These are phyloP conservation scores for Leccinum broughii DNA, from an alignment of 768 basidiomycete genomes.

Conservation along the genomic window DNA sequence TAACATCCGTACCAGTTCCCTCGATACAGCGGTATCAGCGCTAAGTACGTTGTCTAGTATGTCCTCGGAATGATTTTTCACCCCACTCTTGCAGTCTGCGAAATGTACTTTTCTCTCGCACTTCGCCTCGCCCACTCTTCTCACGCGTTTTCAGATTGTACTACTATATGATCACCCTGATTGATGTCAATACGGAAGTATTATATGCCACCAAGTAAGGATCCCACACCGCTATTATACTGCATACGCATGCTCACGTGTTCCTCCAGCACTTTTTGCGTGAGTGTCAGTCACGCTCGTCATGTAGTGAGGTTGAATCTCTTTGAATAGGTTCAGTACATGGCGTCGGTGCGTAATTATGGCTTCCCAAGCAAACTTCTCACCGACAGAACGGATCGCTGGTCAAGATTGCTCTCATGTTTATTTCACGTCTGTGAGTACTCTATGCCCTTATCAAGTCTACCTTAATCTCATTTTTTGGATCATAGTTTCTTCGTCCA, in stretches of 20 bases:
- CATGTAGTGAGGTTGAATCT: not conserved
- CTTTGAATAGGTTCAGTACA: constrained; percentile 24
- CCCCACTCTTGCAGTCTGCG: constrained; percentile 18
- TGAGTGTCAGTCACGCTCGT: constrained; percentile 18
- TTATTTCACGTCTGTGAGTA: constrained; percentile 30
- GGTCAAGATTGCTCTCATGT: constrained; percentile 25
- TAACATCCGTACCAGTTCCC: constrained; percentile 9
- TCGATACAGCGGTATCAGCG: constrained; percentile 29
- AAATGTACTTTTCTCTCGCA: constrained; percentile 22
- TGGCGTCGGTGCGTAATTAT: constrained; percentile 23
- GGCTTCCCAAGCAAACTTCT: not conserved
- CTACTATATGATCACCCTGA: constrained; percentile 29
- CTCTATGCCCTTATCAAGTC: not conserved
- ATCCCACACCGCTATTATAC: not conserved
- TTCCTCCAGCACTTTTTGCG: constrained; percentile 30
- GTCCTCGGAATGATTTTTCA: constrained; percentile 1
- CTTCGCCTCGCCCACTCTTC: not conserved
- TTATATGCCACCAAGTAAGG: constrained; percentile 31
- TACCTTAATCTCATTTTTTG: not conserved
- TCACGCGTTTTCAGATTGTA: constrained; percentile 27
- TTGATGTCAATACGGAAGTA: constrained; percentile 22
- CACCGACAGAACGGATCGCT: not conserved
- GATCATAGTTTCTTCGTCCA: constrained; percentile 24
- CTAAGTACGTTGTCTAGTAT: constrained; percentile 21
- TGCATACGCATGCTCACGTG: constrained; percentile 1